Evolutionary conservation across 371 early-diverging fungal genomes (phyloP).

Genomic region (Apophysomyces variabilis): DNA sequence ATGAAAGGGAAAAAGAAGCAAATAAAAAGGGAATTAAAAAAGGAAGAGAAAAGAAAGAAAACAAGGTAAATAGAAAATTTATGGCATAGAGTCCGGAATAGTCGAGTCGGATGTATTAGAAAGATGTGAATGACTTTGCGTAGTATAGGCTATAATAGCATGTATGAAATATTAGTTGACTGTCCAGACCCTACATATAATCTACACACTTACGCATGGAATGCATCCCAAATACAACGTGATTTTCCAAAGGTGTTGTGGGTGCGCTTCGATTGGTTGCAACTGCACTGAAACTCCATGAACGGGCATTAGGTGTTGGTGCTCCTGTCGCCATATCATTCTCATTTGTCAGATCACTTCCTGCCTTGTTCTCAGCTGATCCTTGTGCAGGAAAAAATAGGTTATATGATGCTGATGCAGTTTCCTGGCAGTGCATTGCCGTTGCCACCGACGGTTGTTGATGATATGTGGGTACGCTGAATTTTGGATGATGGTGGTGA

Average conservation of each 20-base stretch:
- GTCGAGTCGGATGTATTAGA: neutral
- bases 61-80: neutral
- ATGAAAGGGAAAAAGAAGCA: neutral
- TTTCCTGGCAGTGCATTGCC: neutral
- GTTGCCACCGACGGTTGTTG: neutral
- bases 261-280: slow-evolving; percentile 2
- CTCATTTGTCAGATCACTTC: neutral
- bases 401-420: neutral
- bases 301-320: neutral
- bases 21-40: neutral
- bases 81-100: neutral
- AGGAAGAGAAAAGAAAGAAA: neutral
- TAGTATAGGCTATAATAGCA: neutral
- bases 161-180: neutral
- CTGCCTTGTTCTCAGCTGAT: neutral
- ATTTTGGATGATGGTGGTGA: neutral
- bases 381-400: neutral
- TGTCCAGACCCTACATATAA: neutral
- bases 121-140: neutral
- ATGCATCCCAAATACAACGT: neutral
- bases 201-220: neutral
- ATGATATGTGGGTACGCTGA: neutral
- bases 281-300: neutral
- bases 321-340: neutral
- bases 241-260: neutral